phyloP scores from a whole-genome alignment of 805 yeast species.

The Saturnispora halmiae region DNA sequence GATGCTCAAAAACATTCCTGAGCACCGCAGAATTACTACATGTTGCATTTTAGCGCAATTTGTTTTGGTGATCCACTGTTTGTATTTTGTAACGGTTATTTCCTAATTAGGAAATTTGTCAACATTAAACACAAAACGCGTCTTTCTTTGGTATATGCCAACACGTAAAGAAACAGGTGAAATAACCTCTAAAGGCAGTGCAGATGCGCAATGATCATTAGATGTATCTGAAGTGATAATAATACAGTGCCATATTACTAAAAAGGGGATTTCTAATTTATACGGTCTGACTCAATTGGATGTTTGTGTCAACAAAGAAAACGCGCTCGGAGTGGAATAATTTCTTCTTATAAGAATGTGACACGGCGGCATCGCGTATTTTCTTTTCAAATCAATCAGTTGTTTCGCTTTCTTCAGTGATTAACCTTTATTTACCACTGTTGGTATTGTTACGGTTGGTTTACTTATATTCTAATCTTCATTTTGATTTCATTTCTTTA shows the following conservation, averaged over 20 bases:
- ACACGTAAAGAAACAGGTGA: background rate
- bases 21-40: too few species aligned
- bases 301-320: background rate
- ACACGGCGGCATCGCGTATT: slow-evolving; percentile 3
- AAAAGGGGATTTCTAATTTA: too few species aligned
- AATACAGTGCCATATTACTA: too few species aligned
- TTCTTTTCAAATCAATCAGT: background rate
- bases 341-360: background rate
- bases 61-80: background rate
- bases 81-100: background rate
- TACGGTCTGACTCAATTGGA: too few species aligned
- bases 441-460: background rate
- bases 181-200: background rate
- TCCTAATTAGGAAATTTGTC: slow-evolving; percentile 1
- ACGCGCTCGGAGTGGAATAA: background rate
- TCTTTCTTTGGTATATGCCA: too few species aligned
- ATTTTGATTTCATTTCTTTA: background rate
- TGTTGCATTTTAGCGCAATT: too few species aligned
- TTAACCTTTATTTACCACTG: background rate
- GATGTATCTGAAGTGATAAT: too few species aligned
- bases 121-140: background rate
- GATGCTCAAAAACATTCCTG: slow-evolving; percentile 11
- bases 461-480: background rate
- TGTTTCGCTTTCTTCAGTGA: too few species aligned
- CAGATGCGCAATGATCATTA: too few species aligned